These are phyloP conservation scores for Fistulinella cinereoalba DNA, from an alignment of 1,284 basidiomycete genomes.

Conservation along the genomic window DNA sequence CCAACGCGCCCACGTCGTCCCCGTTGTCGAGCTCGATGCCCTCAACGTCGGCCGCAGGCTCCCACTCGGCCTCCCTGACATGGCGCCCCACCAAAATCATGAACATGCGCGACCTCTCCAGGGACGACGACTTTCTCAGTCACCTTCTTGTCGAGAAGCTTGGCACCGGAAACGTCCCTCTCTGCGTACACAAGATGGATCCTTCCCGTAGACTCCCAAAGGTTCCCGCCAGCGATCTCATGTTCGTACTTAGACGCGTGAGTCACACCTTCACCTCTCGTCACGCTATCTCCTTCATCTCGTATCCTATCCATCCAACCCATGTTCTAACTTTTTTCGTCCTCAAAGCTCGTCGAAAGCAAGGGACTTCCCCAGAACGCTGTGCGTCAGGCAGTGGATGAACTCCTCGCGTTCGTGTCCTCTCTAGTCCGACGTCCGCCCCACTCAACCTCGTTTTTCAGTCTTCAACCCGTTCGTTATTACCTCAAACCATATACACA, in stretches of 20 bases:
- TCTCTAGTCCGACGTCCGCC: too few species aligned
- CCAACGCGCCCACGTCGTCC: slow-evolving; percentile 24
- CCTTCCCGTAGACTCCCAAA: slow-evolving; percentile 68
- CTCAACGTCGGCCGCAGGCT: slow-evolving; percentile 35
- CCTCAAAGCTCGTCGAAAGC: slow-evolving; percentile 53
- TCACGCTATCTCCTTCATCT: slow-evolving; percentile 29
- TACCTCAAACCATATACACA: slow-evolving; percentile 70
- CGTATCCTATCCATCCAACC: slow-evolving; percentile 13
- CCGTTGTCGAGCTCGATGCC: slow-evolving; percentile 38
- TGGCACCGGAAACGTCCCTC: slow-evolving; percentile 68
- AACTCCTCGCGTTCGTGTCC: slow-evolving; percentile 62
- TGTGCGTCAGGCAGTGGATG: slow-evolving; percentile 67
- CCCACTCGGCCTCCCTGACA: slow-evolving; percentile 35
- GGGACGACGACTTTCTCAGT: slow-evolving; percentile 83
- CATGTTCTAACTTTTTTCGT: slow-evolving; percentile 7
- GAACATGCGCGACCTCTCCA: slow-evolving; percentile 82
- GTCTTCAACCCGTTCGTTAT: slow-evolving; percentile 67
- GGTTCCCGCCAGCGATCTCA: slow-evolving; percentile 60
- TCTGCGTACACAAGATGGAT: slow-evolving; percentile 86
- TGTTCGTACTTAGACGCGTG: slow-evolving; percentile 74
- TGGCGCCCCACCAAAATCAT: slow-evolving; percentile 82
- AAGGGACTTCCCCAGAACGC: slow-evolving; percentile 54
- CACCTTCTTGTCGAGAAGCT: slow-evolving; percentile 83
- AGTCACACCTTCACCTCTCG: slow-evolving; percentile 37
- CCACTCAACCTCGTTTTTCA: slow-evolving; percentile 35